Evolutionary conservation across 768 basidiomycete genomes (phyloP).

Genomic region (Pisolithus marmoratus): DNA sequence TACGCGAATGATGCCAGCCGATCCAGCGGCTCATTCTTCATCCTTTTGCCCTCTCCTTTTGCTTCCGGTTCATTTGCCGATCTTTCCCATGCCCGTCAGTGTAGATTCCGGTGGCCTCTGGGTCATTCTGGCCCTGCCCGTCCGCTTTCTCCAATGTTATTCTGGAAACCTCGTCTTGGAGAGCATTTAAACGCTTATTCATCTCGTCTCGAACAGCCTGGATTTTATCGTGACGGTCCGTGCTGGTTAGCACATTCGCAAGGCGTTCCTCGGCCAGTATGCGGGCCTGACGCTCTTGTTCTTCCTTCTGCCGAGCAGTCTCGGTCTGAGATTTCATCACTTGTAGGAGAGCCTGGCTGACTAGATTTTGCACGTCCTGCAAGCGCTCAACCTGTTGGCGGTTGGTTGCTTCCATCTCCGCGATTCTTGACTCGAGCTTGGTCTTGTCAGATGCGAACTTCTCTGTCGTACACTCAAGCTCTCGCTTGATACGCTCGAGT

Average conservation of each 20-base stretch:
- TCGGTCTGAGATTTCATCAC: conserved; percentile 23
- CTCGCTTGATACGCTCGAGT: conserved; percentile 35
- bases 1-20: neutral
- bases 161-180: neutral
- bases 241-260: conserved; percentile 20
- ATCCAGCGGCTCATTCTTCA: conserved; percentile 12
- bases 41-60: conserved; percentile 18
- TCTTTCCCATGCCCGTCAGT: conserved; percentile 18
- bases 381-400: conserved; percentile 11
- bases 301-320: conserved; percentile 20
- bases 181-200: conserved; percentile 1
- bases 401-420: conserved; percentile 21
- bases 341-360: conserved; percentile 21
- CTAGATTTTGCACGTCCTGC: conserved; percentile 22
- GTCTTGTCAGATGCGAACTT: conserved; percentile 34
- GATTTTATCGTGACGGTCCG: conserved; percentile 22
- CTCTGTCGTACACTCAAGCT: conserved; percentile 35
- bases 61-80: conserved; percentile 18
- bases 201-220: conserved; percentile 21
- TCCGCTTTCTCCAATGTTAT: conserved; percentile 14
- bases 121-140: conserved; percentile 7
- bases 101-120: conserved; percentile 23
- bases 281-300: conserved; percentile 25
- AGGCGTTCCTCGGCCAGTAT: conserved; percentile 28
- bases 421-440: conserved; percentile 24